Evolutionary conservation across 192 early-diverging fungal species (phyloP), one percentile per base, ranked within the genome.

Genomic region (Chytriomyces hyalinus): DNA sequence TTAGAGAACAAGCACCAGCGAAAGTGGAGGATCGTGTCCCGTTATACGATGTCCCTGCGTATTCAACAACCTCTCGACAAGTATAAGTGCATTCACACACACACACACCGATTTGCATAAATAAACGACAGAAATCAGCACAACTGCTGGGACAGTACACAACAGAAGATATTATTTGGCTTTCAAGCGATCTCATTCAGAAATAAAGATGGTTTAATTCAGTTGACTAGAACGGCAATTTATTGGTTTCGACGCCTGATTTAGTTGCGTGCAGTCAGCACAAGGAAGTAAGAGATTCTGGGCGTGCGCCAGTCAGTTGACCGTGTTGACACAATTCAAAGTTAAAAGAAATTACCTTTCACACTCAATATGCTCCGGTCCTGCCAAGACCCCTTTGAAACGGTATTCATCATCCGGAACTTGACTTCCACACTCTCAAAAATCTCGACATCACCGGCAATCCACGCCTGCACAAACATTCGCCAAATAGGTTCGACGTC

Each of bases 401-500:
- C 72, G 10, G 24, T 45, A 73, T 73, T 61, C 15, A 73, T 43
- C 26, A 44, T n/a, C 3, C 73, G 36, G 7, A 75, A 64, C 44
- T 51, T 65, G 46, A 6, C 22, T n/a, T 64, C 73, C 10, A 53
- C 63, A 45, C 8, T 43, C 13, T 75, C 73, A 65, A 75, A 75
- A 10, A 75, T 26, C 46, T 75, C 73, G 9, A 28, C 61, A 75
- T 66, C 61, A 20, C 73, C 63, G 43, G 7, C 7, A 10, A 36
- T 44, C 73, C 73, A 75, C 10, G 73, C 73, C 8, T 75, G 62
- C 46, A 75, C 46, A 50, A 75, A 50, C 73, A 75, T 75, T 36
- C 73, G 28, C 73, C 73, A 75, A 10, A 66, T 49, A 10, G 73
- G 73, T 49, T 75, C 73, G n/a, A 65, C 64, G 36, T 75, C 73